Conservation (phyloP, 2,329 filamentous ascomycete genomes). For the Fragosphaeria purpurea region DNA sequence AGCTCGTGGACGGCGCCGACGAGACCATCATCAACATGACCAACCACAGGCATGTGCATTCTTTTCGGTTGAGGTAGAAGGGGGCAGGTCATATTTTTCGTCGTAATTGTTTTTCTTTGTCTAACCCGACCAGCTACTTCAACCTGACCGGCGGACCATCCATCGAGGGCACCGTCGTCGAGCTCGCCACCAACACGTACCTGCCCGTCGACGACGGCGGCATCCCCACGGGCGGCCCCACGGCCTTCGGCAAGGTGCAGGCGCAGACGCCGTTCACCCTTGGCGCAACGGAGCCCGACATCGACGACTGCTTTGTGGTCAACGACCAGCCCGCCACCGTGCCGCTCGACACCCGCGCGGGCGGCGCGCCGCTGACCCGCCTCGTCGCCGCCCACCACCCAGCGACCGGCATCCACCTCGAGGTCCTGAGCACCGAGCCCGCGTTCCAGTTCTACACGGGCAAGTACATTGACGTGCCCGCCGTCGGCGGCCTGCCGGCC, state of each 20-base stretch:
- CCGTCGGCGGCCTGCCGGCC: slow-evolving; percentile 47
- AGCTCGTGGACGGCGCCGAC: slow-evolving; percentile 67
- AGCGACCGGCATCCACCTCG: slow-evolving; percentile 64
- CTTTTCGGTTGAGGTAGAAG: background rate
- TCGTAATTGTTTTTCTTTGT: no score
- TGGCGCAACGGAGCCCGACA: slow-evolving; percentile 57
- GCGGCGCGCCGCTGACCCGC: slow-evolving; percentile 45
- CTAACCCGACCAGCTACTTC: slow-evolving; percentile 42
- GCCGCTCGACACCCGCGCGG: slow-evolving; percentile 53
- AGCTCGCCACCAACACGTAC: slow-evolving; percentile 54
- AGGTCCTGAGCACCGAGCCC: slow-evolving; percentile 85
- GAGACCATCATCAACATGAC: slow-evolving; percentile 91
- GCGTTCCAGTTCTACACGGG: slow-evolving; percentile 97
- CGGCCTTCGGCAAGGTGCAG: slow-evolving; percentile 53
- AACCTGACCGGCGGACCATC: slow-evolving; percentile 46
- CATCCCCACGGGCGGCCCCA: slow-evolving; percentile 61
- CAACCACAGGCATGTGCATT: slow-evolving; percentile 52
- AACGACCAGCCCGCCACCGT: slow-evolving; percentile 51
- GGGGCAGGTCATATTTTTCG: no score
- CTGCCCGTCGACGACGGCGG: slow-evolving; percentile 62
- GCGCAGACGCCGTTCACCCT: slow-evolving; percentile 62
- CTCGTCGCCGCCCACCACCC: slow-evolving; percentile 68
- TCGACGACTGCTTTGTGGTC: slow-evolving; percentile 87
- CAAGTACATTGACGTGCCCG: slow-evolving; percentile 69
- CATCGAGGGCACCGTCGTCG: slow-evolving; percentile 52